Percentiles rank a stretch among this genome's conserved stretches.
Conservation (phyloP, 805 yeast genomes). For the Teunomyces lycoperdinae region DNA sequence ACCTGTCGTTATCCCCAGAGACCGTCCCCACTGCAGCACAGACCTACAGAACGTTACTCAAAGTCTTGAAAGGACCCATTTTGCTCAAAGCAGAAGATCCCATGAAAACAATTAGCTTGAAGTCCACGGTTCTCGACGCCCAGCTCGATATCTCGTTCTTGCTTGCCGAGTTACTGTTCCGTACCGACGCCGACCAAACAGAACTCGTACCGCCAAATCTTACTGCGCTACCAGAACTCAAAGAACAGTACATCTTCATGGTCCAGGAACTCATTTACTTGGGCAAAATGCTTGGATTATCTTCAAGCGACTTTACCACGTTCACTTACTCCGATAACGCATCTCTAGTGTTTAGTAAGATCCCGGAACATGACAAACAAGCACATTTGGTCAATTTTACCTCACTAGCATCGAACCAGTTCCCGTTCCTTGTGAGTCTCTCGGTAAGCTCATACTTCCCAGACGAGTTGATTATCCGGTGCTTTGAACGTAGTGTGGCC, state of each 20-base stretch:
- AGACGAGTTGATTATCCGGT: constrained; percentile 39
- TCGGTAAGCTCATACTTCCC: constrained; percentile 31
- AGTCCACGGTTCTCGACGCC: constrained; percentile 51
- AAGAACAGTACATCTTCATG: constrained; percentile 55
- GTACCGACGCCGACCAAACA: constrained; percentile 20
- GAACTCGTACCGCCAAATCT: constrained; percentile 51
- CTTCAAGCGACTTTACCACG: constrained; percentile 16
- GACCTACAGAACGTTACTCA: constrained; percentile 60
- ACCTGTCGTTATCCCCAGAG: constrained; percentile 26
- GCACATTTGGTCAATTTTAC: constrained; percentile 22
- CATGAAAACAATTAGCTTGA: constrained; percentile 52
- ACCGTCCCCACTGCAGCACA: constrained; percentile 51
- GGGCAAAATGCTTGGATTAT: constrained; percentile 16
- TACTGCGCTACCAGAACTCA: constrained; percentile 16
- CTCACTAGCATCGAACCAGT: constrained; percentile 19
- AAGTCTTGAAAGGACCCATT: constrained; percentile 68
- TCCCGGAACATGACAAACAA: constrained; percentile 39
- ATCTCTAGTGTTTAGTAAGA: constrained; percentile 28
- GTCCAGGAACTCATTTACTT: constrained; percentile 50
- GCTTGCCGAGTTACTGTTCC: constrained; percentile 45
- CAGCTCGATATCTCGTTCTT: constrained; percentile 57
- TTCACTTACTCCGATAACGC: constrained; percentile 35
- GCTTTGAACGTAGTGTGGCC: constrained; percentile 36
- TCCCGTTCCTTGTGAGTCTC: constrained; percentile 27
- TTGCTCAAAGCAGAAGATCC: constrained; percentile 41